Evolutionary conservation across 768 basidiomycete genomes (phyloP), one percentile per base, ranked within the genome.

Genomic region (Rhizopogon sp.): DNA sequence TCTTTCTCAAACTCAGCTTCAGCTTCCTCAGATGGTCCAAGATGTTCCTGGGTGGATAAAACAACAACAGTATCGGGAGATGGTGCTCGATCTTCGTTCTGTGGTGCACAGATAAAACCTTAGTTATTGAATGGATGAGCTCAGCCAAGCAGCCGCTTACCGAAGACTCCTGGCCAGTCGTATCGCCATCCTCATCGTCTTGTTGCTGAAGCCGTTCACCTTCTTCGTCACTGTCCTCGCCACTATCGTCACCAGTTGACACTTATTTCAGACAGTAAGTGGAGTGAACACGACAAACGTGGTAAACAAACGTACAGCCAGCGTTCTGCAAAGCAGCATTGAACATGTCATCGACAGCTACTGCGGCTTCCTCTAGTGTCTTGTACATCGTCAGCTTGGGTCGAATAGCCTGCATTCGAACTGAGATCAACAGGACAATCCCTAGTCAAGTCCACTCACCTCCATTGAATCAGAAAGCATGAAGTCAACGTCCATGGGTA

Each of bases 401-500:
- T 55, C 95, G 80, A n/a, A 98, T 76, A 47, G 89, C 87, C 91
- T 94, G 56, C 5, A 56, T 42, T 31, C 22, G 5, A 22, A 49
- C 13, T 37, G 31, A 39, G 53, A 37, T 59, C 52, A 56, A 49
- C 44, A 39, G 47, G 40, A 43, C 33, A 33, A 49, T 39, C 7
- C 14, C 29, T 3, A 46, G 42, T 40, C n/a, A 20, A 46, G 41
- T 3, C 2, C 45, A 56, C 73, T 61, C 59, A 93, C 93, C 74
- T 98, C 95, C 8, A 99, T 70, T 1, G 96, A 97, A 69, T 99
- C 97, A 0, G 85, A 84, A 6, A 97, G 70, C 93, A 98, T 96
- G 71, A 98, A 99, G 52, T 97, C 95, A 10, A 97, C 88, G 58
- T 99, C 97, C 94, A 98, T 95, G 0, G 97, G 88, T n/a, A 95